Base-by-base conservation (phyloP, 345 rosid species). In the Eucalyptus erythrocorys region DNA sequence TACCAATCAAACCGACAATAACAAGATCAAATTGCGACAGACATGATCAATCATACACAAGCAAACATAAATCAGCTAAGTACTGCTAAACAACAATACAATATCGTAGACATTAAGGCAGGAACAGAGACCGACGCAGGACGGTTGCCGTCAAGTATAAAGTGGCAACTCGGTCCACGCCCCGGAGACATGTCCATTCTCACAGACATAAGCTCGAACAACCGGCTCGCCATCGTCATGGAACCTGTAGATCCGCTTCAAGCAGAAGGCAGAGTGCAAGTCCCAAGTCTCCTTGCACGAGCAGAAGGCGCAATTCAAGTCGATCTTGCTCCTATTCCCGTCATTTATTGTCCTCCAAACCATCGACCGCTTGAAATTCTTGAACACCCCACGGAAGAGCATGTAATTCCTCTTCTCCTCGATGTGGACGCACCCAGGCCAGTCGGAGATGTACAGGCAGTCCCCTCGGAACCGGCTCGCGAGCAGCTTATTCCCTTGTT, bases 151-250 rank as follows among this genome's bases (percentile, higher is more conserved):
- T 92, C 91, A 96, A 90, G 94, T 94, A 91, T 95, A 98, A 89
- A 95, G 90, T 19, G 97, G 98, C 86, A 93, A 91, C 87, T 92
- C 91, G 0, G 99, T 98, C 99, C 99, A 97, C 59, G 99, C 99
- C 61, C 99, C 99, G 15, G 98, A 96, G 87, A 97, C 98, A 90
- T 98, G 99, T 9, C 99, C 99, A 91, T 97, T 97, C 91, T 98
- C 99, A 90, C 99, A 98, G 3, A 97, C 99, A 92, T 93, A 98
- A 89, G 99, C 99, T 90, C 99, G 93, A 24, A 97, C 99, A 45
- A 97, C 96, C 0, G 99, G 99, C 87, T 98, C 99, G 2, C 99
- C 99, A 64, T 98, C 99, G 10, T 98, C 99, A 57, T 97, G 99
- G 91, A 89, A 98, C 88, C 97, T 97, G 15, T 91, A 95, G 26